Base-by-base conservation (phyloP, 768 basidiomycete genomes). In the Agaricus bisporus region DNA sequence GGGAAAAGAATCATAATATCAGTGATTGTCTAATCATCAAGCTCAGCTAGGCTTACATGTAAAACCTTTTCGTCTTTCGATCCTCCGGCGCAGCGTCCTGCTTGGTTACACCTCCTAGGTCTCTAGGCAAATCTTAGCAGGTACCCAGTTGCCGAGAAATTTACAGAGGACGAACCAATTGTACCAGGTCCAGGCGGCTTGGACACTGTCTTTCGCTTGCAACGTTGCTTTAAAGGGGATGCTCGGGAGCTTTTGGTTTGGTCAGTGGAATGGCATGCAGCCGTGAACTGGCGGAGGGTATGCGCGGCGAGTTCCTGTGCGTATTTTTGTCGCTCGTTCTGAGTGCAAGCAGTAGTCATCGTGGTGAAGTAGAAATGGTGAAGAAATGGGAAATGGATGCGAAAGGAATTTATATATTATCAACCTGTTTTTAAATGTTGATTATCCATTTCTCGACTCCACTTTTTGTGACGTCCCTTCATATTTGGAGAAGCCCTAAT, bases 291-390 rank as follows among this genome's bases (percentile, higher is more conserved):
- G 58, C 70, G 71, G 22, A 74, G 64, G 25, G 78, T 80, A 60
- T 79, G 77, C 5, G 67, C 70, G 43, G 74, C 73, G 44, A 82
- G 70, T 46, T 76, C 70, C 56, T 74, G 70, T 17, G 78, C 75
- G 63, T 77, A 79, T 20, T 64, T 68, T 43, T 65, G 63, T 32
- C 68, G 66, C 22, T 68, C 70, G 12, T 54, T 45, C 41, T 68
- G 64, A n/a, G 65, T 52, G 50, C 60, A 42, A 29, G 49, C 25
- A 51, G 48, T 54, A 52, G 52, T 54, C 10, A 25, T 18, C 53
- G 36, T n/a, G 10, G 46, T 18, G 29, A 9, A 26, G 18, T 22
- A 22, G 22, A 22, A 22, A 22, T 22, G 22, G 22, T 22, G 8
- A 15, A 25, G 43, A 7, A 35, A 32, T 25, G 14, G 18, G 47